Conservation (phyloP, 441 rosid genomes). For the Aquilaria agallochum region DNA sequence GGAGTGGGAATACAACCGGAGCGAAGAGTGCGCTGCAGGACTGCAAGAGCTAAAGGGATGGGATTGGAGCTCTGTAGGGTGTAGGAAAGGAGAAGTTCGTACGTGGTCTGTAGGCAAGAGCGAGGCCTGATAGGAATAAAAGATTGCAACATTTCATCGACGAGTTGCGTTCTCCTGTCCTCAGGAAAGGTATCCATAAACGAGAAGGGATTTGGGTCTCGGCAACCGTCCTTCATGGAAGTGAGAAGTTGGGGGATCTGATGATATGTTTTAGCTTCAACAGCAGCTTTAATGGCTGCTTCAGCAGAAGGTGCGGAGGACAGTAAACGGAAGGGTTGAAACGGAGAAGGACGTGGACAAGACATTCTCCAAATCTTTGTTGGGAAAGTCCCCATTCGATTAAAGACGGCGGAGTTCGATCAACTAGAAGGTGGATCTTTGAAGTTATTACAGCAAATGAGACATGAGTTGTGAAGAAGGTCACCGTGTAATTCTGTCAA, state of each 20-base stretch:
- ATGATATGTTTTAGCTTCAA: slow-evolving; percentile 49
- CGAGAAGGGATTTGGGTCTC: slow-evolving; percentile 50
- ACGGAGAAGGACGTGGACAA: slow-evolving; percentile 1
- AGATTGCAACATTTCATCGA: slow-evolving; percentile 62
- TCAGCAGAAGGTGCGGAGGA: slow-evolving; percentile 42
- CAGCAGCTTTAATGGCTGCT: slow-evolving; percentile 43
- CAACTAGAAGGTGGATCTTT: no score
- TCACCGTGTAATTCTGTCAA: no score
- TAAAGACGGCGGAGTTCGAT: no score
- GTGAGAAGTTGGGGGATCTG: slow-evolving; percentile 57
- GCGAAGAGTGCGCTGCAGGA: slow-evolving; percentile 68
- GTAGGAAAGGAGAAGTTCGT: slow-evolving; percentile 55
- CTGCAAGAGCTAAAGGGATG: slow-evolving; percentile 56
- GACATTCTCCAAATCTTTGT: slow-evolving; percentile 10
- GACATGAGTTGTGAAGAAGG: no score
- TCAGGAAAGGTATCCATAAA: slow-evolving; percentile 50
- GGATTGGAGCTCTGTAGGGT: slow-evolving; percentile 57
- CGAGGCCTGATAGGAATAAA: slow-evolving; percentile 59
- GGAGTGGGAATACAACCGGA: slow-evolving; percentile 67
- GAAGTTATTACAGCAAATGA: no score
- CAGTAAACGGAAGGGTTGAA: slow-evolving; percentile 15
- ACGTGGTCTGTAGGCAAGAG: slow-evolving; percentile 34
- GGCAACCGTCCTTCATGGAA: slow-evolving; percentile 31
- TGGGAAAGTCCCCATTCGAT: background rate
- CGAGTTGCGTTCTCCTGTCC: slow-evolving; percentile 30